Conservation (phyloP, 768 basidiomycete genomes). For the Asterophora parasitica region DNA sequence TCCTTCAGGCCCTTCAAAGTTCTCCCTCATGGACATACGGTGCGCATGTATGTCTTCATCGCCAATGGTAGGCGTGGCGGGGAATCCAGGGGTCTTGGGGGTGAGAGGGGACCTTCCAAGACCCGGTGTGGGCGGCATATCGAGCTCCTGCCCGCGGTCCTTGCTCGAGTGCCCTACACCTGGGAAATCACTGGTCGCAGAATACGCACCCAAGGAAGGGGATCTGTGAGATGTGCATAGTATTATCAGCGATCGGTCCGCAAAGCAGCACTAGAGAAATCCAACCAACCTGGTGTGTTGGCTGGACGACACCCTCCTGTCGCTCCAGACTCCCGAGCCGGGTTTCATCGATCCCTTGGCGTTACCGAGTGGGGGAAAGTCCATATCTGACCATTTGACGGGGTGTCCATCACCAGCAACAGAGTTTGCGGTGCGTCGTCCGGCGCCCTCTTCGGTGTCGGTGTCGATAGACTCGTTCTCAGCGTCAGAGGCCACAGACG, state of each 20-base stretch:
- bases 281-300: slow-evolving; percentile 11
- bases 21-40: slow-evolving; percentile 22
- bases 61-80: slow-evolving; percentile 42
- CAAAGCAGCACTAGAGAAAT: not conserved
- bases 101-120: slow-evolving; percentile 46
- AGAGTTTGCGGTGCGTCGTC: slow-evolving; percentile 3
- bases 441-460: slow-evolving; percentile 2
- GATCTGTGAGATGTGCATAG: slow-evolving; percentile 7
- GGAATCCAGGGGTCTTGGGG: slow-evolving; percentile 46
- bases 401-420: slow-evolving; percentile 2
- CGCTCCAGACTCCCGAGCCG: slow-evolving; percentile 25
- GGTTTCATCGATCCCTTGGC: slow-evolving; percentile 19
- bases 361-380: slow-evolving; percentile 33
- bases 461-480: slow-evolving; percentile 2
- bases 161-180: slow-evolving; percentile 10
- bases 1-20: slow-evolving; percentile 21
- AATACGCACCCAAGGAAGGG: slow-evolving; percentile 9
- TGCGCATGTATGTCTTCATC: slow-evolving; percentile 26
- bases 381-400: slow-evolving; percentile 29
- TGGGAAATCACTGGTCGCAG: not conserved
- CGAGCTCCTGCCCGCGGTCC: slow-evolving; percentile 33
- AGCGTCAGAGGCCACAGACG: slow-evolving; percentile 5
- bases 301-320: slow-evolving; percentile 9
- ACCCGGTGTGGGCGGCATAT: slow-evolving; percentile 39
- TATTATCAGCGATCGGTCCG: not conserved